Conservation (phyloP, 1,139 yeast genomes). For the Blastobotrys serpentis region DNA sequence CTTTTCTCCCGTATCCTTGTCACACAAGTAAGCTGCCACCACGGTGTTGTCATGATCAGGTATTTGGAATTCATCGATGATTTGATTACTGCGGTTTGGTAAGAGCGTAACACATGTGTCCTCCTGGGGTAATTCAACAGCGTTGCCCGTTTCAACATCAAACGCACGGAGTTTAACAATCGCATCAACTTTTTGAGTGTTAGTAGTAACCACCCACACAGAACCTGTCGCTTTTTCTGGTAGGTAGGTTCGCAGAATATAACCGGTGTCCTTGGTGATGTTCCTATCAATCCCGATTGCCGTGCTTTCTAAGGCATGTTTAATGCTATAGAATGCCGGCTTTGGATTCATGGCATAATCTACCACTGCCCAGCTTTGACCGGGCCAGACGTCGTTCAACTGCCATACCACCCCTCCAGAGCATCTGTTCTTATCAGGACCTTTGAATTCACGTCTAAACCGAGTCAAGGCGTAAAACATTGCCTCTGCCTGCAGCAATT, state of each 20-base stretch:
- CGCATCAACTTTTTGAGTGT: conserved; percentile 26
- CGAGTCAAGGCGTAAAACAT: conserved; percentile 43
- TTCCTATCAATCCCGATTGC: conserved; percentile 41
- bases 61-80: conserved; percentile 20
- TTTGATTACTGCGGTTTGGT: conserved; percentile 40
- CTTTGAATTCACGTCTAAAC: conserved; percentile 47
- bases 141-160: conserved; percentile 37
- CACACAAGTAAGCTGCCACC: conserved; percentile 18
- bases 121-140: conserved; percentile 17
- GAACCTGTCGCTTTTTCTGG: conserved; percentile 31
- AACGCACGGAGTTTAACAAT: conserved; percentile 36
- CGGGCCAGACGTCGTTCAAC: conserved; percentile 52
- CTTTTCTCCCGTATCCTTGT: conserved; percentile 4
- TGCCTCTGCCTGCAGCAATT: conserved; percentile 50
- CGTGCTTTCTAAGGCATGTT: conserved; percentile 41
- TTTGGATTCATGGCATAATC: conserved; percentile 45
- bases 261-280: conserved; percentile 21
- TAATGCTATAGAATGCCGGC: conserved; percentile 45
- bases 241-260: conserved; percentile 20
- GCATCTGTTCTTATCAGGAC: conserved; percentile 34
- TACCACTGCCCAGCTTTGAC: conserved; percentile 46
- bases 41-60: conserved; percentile 17
- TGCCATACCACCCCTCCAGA: conserved; percentile 52
- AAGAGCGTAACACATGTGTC: conserved; percentile 24
- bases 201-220: conserved; percentile 44